phyloP scores from a whole-genome alignment of 768 basidiomycete genomes.

The Serpula lacrymans region DNA sequence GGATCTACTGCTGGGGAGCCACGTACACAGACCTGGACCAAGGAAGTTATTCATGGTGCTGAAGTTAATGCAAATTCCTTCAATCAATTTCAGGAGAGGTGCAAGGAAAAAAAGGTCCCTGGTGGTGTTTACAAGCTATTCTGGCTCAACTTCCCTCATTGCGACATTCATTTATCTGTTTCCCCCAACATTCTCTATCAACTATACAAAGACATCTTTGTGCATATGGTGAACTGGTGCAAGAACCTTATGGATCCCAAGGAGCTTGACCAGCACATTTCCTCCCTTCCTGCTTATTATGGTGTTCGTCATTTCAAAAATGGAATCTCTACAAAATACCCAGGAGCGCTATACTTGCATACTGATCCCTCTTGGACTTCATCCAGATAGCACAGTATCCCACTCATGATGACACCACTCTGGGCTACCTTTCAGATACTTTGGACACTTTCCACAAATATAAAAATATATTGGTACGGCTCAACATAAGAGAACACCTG shows the following conservation, averaged over 20 bases:
- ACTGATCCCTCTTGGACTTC: slow-evolving; percentile 29
- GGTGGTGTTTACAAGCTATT: slow-evolving; percentile 26
- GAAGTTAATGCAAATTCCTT: too few species aligned
- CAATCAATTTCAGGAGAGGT: too few species aligned
- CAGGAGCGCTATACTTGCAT: slow-evolving; percentile 8
- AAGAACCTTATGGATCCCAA: slow-evolving; percentile 7
- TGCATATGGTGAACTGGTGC: slow-evolving; percentile 39
- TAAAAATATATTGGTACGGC: slow-evolving; percentile 26
- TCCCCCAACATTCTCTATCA: slow-evolving; percentile 45
- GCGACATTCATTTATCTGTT: slow-evolving; percentile 37
- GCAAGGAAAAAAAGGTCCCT: too few species aligned
- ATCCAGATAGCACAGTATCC: slow-evolving; percentile 28
- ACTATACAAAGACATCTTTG: slow-evolving; percentile 45
- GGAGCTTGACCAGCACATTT: slow-evolving; percentile 13
- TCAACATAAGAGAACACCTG: slow-evolving; percentile 28
- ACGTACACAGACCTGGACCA: too few species aligned
- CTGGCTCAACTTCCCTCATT: slow-evolving; percentile 37
- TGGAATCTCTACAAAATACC: slow-evolving; percentile 30
- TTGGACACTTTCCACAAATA: slow-evolving; percentile 23
- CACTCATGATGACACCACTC: slow-evolving; percentile 23
- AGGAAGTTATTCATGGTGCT: slow-evolving; percentile 7
- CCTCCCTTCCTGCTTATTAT: slow-evolving; percentile 10
- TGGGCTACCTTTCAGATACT: slow-evolving; percentile 20
- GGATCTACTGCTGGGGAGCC: too few species aligned
- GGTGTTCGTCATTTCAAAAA: slow-evolving; percentile 33